Conservation (phyloP, 2,329 filamentous ascomycete species). For the Xylaria polymorpha region DNA sequence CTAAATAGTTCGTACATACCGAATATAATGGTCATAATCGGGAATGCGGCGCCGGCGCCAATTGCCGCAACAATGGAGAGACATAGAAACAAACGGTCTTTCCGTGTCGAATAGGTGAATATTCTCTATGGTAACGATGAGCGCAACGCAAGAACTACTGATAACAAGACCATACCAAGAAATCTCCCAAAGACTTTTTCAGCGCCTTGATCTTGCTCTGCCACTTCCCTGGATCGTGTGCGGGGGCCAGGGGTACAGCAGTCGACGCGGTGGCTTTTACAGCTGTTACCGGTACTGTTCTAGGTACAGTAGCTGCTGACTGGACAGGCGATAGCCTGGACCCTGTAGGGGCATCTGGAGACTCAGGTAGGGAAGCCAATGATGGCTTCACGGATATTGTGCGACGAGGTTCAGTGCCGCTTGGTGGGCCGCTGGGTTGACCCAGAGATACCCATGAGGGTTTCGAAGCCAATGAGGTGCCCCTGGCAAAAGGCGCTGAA, state of each 20-base stretch:
- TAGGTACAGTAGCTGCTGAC: conserved; percentile 38
- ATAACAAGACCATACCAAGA: conserved; percentile 40
- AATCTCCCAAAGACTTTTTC: conserved; percentile 43
- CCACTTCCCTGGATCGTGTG: conserved; percentile 33
- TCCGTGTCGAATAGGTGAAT: conserved; percentile 48
- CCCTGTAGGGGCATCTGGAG: conserved; percentile 33
- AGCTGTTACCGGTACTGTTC: conserved; percentile 35
- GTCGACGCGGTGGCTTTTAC: conserved; percentile 24
- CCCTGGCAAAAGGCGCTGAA: conserved; percentile 41
- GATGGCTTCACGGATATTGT: conserved; percentile 44
- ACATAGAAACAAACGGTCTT: conserved; percentile 44
- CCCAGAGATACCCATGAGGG: conserved; percentile 39
- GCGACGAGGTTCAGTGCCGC: conserved; percentile 23
- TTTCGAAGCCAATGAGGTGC: conserved; percentile 41
- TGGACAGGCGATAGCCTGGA: conserved; percentile 40
- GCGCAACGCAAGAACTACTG: conserved; percentile 1
- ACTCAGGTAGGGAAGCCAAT: conserved; percentile 40
- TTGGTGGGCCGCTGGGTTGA: conserved; percentile 18
- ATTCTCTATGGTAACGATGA: conserved; percentile 45
- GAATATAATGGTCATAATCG: conserved; percentile 68
- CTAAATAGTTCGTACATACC: conserved; percentile 49
- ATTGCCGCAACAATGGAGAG: conserved; percentile 44
- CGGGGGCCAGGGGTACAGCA: conserved; percentile 25
- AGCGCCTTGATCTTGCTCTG: conserved; percentile 35
- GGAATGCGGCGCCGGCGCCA: conserved; percentile 48